Evolutionary conservation across 129 eudicot species (phyloP).

Genomic region (Chrysanthemum seticuspe): DNA sequence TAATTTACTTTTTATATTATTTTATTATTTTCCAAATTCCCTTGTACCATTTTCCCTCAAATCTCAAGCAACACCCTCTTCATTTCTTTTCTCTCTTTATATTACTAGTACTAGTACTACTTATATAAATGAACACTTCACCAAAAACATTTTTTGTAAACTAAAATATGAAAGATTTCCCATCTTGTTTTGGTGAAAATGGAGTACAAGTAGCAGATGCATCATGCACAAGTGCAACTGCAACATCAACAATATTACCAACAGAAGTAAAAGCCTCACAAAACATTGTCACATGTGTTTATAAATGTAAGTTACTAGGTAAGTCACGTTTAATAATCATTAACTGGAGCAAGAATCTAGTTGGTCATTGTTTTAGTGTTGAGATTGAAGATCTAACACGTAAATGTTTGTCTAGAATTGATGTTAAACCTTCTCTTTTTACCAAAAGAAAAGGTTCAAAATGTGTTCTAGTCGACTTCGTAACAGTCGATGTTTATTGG

Average conservation of each 20-base stretch:
- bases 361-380: conserved; percentile 76
- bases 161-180: conserved; percentile 74
- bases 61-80: no score
- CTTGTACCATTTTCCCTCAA: background rate
- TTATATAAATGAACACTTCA: no score
- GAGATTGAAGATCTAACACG: conserved; percentile 56
- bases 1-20: background rate
- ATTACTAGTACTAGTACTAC: no score
- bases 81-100: no score
- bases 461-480: conserved; percentile 43
- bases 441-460: conserved; percentile 71
- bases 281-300: conserved; percentile 57
- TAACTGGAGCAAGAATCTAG: conserved; percentile 69
- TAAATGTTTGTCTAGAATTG: conserved; percentile 55
- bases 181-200: conserved; percentile 89
- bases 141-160: background rate
- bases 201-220: conserved; percentile 87
- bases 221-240: conserved; percentile 59
- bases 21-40: conserved; percentile 4
- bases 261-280: conserved; percentile 50
- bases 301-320: conserved; percentile 62
- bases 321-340: conserved; percentile 62
- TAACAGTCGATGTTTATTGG: conserved; percentile 65
- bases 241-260: background rate
- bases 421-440: conserved; percentile 75